Percentiles rank a stretch among this genome's conserved stretches.
phyloP scores from a whole-genome alignment of 257 asterid species.

The Fraxinus pennsylvanica region DNA sequence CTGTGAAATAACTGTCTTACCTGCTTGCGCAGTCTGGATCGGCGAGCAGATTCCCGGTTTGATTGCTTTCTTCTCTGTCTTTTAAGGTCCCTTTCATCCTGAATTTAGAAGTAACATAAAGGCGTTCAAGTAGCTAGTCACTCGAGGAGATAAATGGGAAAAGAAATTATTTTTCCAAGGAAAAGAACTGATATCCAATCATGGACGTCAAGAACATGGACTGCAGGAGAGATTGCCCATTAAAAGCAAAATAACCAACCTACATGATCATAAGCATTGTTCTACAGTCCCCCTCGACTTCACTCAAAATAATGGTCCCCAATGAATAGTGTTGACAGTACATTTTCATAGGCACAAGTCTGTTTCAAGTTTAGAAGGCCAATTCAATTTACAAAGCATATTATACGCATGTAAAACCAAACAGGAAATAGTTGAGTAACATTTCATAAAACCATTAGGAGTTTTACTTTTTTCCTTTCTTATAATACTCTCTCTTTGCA shows the following conservation, averaged over 20 bases:
- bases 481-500: background rate
- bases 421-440: background rate
- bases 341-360: background rate
- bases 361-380: background rate
- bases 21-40: conserved; percentile 88
- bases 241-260: background rate
- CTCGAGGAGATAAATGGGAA: background rate
- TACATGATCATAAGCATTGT: background rate
- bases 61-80: conserved; percentile 86
- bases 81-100: conserved; percentile 91
- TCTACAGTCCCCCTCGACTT: background rate
- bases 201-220: background rate
- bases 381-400: background rate
- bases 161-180: background rate
- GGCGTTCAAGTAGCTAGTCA: conserved; percentile 5
- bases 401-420: background rate
- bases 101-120: conserved; percentile 29
- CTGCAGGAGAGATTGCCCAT: background rate
- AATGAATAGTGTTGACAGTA: background rate
- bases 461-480: no score
- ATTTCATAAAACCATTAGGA: background rate
- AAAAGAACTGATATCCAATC: background rate
- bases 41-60: conserved; percentile 84
- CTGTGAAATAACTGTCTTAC: conserved; percentile 32
- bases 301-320: background rate